Conservation (phyloP, 192 early-diverging fungal species). For the Gaertneriomyces sp. region DNA sequence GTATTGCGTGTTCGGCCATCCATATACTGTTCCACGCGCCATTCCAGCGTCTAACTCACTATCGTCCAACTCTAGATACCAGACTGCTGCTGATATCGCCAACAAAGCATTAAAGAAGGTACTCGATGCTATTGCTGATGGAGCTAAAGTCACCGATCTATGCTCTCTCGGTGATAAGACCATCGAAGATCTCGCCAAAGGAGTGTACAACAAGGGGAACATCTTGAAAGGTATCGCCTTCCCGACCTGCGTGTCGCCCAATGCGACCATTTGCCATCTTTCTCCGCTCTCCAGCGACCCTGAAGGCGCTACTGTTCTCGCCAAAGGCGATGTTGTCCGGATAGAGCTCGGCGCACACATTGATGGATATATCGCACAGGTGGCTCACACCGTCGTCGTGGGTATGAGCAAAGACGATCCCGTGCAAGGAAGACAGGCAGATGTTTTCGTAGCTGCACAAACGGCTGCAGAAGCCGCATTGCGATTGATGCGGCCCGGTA, state of each 20-base stretch:
- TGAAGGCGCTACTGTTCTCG: constrained; percentile 61
- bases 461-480: constrained; percentile 78
- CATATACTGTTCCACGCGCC: too few species aligned
- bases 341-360: constrained; percentile 90
- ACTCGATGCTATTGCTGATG: constrained; percentile 65
- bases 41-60: too few species aligned
- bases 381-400: constrained; percentile 83
- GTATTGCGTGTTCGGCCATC: too few species aligned
- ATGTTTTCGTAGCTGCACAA: constrained; percentile 84
- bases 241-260: constrained; percentile 86
- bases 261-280: constrained; percentile 83
- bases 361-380: constrained; percentile 86
- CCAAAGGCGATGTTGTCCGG: constrained; percentile 86
- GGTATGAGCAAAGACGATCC: constrained; percentile 69
- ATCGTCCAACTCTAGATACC: constrained; percentile 24
- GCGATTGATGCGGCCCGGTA: constrained; percentile 83
- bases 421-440: constrained; percentile 77
- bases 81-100: constrained; percentile 49
- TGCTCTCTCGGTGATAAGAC: constrained; percentile 83
- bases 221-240: constrained; percentile 81
- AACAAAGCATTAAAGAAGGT: constrained; percentile 68
- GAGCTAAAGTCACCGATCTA: constrained; percentile 80
- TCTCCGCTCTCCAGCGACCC: constrained; percentile 77
- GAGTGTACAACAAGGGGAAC: constrained; percentile 78
- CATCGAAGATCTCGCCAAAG: constrained; percentile 73